These are phyloP conservation scores for Skeletonema marinoi DNA, from an alignment of 108 stramenopile genomes.

Conservation along the genomic window DNA sequence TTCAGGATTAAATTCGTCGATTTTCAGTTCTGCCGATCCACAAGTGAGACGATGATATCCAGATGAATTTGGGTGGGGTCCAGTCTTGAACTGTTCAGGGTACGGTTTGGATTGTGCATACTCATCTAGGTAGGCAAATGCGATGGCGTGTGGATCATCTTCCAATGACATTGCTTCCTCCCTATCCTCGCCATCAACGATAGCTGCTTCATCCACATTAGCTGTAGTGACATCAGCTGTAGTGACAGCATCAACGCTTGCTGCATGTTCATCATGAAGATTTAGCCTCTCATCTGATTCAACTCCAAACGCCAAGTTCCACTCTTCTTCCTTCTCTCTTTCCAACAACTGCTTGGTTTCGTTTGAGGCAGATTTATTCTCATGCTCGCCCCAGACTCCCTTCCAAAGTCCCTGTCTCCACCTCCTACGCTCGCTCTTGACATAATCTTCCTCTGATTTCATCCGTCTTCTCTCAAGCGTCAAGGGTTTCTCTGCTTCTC, in stretches of 20 bases:
- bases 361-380: constrained; percentile 5
- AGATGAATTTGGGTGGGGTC: background rate
- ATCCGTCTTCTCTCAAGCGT: background rate
- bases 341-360: background rate
- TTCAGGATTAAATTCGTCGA: constrained; percentile 30
- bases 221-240: background rate
- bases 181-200: background rate
- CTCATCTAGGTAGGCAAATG: constrained; percentile 11
- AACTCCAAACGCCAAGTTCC: constrained; percentile 25
- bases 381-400: constrained; percentile 26
- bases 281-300: background rate
- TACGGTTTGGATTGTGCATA: constrained; percentile 27
- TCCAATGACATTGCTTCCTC: background rate
- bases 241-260: background rate
- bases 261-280: background rate
- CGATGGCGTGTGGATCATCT: constrained; percentile 8
- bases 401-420: constrained; percentile 39
- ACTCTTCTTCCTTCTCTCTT: constrained; percentile 8
- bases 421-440: constrained; percentile 4
- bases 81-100: constrained; percentile 7
- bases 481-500: constrained; percentile 3
- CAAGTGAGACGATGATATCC: constrained; percentile 24
- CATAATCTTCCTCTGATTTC: background rate
- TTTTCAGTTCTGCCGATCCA: constrained; percentile 15
- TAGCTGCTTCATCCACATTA: background rate